Evolutionary conservation across 2,329 filamentous ascomycete genomes (phyloP), one percentile per base, ranked within the genome.

Genomic region (Fusarium sp.): DNA sequence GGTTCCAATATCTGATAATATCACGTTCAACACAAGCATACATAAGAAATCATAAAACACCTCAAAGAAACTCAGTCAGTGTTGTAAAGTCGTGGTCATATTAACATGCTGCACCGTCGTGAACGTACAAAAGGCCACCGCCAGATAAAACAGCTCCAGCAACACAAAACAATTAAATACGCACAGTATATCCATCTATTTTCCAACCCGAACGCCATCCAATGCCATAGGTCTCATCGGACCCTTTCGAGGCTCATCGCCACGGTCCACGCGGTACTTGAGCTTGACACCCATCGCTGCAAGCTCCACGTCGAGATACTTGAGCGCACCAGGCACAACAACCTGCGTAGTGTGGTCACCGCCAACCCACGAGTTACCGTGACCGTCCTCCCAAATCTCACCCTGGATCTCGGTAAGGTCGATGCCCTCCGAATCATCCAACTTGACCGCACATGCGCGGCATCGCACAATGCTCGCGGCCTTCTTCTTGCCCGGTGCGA

Each of bases 221-320:
- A 74, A 69, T 58, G 73, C 70, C 75, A 79, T 79, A 61, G 78
- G 83, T 70, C 78, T 77, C 76, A 87, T 75, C 4, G 80, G 80
- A 3, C 85, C 84, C 76, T 84, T 87, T 49, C 85, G 82, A 56
- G 85, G 83, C 71, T 83, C 86, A 71, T 98, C 91, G 78, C 91
- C 90, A 77, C 80, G 82, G 70, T 85, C 83, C 41, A 89, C 79
- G 56, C 82, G 82, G 73, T 97, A 98, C 84, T 93, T 97, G 81
- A 99, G 88, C 81, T 94, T 91, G 54, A 99, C 90, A 53, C 96
- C 96, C 96, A 99, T 99, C 56, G 94, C 94, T 35, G 94, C 93
- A 73, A 99, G 83, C 81, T 99, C 96, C 20, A 97, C 94, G 80
- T 99, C 96, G 70, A 99, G 81, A 82, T 92, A 98, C 81, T 92